Conservation (phyloP, 768 basidiomycete species). For the Crepidotus variabilis region DNA sequence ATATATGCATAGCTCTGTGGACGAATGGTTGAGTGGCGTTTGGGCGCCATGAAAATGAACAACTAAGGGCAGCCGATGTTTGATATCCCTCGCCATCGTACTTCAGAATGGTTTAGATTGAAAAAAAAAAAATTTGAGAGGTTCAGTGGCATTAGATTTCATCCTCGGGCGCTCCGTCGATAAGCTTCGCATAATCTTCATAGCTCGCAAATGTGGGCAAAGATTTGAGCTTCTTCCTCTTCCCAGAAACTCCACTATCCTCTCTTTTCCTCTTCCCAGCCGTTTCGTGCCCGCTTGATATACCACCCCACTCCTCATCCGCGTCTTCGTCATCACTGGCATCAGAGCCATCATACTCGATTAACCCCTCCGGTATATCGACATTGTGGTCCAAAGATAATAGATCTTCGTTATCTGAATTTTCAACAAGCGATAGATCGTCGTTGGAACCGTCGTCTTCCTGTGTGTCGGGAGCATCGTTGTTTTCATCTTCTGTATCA, state of each 20-base stretch:
- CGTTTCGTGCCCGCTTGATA: slow-evolving; percentile 42
- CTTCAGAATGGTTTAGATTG: too few species aligned
- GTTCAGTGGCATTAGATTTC: slow-evolving; percentile 34
- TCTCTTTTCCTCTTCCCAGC: slow-evolving; percentile 20
- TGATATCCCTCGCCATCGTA: too few species aligned
- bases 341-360: slow-evolving; percentile 58
- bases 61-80: too few species aligned
- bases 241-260: slow-evolving; percentile 18
- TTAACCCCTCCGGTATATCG: slow-evolving; percentile 51
- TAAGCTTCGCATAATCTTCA: slow-evolving; percentile 83
- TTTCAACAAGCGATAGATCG: slow-evolving; percentile 58
- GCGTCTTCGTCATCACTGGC: slow-evolving; percentile 36
- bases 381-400: slow-evolving; percentile 53
- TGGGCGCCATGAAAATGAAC: too few species aligned
- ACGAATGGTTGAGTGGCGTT: too few species aligned
- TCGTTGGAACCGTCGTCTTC: slow-evolving; percentile 36
- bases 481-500: slow-evolving; percentile 24
- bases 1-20: too few species aligned
- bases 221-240: slow-evolving; percentile 65
- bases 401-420: slow-evolving; percentile 70
- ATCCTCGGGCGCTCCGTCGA: slow-evolving; percentile 74
- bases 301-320: slow-evolving; percentile 52
- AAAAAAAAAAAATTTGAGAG: too few species aligned
- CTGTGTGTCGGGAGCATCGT: slow-evolving; percentile 26
- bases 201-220: slow-evolving; percentile 84